These are phyloP conservation scores for Myochromella boudieri DNA, from an alignment of 768 basidiomycete species.

Conservation along the genomic window DNA sequence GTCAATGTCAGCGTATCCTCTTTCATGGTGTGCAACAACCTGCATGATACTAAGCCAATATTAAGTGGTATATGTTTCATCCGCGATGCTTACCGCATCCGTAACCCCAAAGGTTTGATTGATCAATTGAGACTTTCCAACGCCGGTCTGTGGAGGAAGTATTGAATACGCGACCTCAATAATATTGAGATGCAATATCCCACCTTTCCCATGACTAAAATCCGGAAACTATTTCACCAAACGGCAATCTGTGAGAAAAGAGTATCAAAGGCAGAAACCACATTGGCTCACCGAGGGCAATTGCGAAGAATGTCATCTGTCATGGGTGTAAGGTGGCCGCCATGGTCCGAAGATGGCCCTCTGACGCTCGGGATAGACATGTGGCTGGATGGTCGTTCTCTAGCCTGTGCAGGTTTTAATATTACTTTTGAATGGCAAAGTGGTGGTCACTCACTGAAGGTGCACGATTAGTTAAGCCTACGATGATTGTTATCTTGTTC, in stretches of 20 bases:
- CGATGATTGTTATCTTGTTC: neutral
- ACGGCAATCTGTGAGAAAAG: neutral
- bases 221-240: conserved; percentile 24
- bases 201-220: conserved; percentile 29
- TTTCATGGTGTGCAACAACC: conserved; percentile 19
- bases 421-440: neutral
- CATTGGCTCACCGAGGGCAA: conserved; percentile 12
- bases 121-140: conserved; percentile 28
- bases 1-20: conserved; percentile 26
- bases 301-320: conserved; percentile 16
- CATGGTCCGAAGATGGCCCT: neutral
- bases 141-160: conserved; percentile 21
- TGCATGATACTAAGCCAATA: conserved; percentile 6
- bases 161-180: neutral
- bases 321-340: conserved; percentile 7
- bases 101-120: conserved; percentile 27
- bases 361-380: neutral
- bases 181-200: neutral
- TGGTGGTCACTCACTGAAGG: neutral
- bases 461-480: conserved; percentile 6
- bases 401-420: neutral
- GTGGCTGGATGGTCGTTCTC: no score
- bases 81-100: conserved; percentile 17
- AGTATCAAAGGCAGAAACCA: neutral
- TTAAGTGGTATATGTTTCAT: neutral